Conservation (phyloP, 2,329 filamentous ascomycete genomes). For the Iodosphaeria phyllophila region DNA sequence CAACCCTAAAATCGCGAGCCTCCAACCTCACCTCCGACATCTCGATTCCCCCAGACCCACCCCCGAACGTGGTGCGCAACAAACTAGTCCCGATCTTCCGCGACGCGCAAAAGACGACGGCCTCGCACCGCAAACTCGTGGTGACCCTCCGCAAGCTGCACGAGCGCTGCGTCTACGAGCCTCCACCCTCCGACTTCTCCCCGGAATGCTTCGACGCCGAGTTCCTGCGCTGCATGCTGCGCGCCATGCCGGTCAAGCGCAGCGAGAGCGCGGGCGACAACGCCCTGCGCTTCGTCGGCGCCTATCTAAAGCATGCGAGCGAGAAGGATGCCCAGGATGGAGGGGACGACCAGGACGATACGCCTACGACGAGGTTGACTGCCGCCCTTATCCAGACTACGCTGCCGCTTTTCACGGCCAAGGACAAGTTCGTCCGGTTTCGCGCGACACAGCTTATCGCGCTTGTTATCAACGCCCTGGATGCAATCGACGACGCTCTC, state of each 20-base stretch:
- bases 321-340: constrained; percentile 54
- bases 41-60: constrained; percentile 52
- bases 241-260: constrained; percentile 78
- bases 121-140: constrained; percentile 75
- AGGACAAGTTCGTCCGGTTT: constrained; percentile 87
- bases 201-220: constrained; percentile 80
- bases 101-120: constrained; percentile 76
- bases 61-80: constrained; percentile 49
- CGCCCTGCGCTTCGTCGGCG: constrained; percentile 67
- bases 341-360: constrained; percentile 49
- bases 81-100: constrained; percentile 57
- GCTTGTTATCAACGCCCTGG: constrained; percentile 80
- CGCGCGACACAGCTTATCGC: constrained; percentile 77
- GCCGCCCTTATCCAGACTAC: constrained; percentile 54
- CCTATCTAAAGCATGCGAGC: constrained; percentile 59
- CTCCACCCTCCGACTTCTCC: constrained; percentile 48
- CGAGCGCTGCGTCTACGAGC: constrained; percentile 60
- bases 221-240: constrained; percentile 63
- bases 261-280: constrained; percentile 76
- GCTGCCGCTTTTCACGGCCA: constrained; percentile 60
- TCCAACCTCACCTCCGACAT: constrained; percentile 23
- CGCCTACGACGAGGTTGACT: constrained; percentile 64
- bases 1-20: constrained; percentile 24
- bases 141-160: constrained; percentile 82
- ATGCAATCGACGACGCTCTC: constrained; percentile 79